Base-by-base conservation (phyloP, 2,329 filamentous ascomycete species). In the Penicillium sp. region DNA sequence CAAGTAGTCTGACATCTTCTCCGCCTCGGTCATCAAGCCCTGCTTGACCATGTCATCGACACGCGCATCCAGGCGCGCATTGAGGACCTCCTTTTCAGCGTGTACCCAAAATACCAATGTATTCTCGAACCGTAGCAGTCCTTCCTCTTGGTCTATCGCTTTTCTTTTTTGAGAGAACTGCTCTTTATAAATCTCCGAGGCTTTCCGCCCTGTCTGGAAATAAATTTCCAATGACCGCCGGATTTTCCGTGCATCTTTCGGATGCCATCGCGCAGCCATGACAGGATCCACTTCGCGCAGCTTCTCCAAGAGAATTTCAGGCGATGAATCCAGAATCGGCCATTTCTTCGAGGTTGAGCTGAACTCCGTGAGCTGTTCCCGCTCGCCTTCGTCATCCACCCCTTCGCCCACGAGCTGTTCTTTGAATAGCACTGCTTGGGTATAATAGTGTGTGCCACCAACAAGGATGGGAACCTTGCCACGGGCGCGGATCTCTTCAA, bases 361-460 rank as follows among this genome's bases (percentile, higher is more conserved):
- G 6, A 57, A 31, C 13, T 64, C 62, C 8, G 49, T 56, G 12
- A 56, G 37, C 21, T 71, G 61, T 61, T 74, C 65, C 0, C 63
- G 38, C 64, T 67, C 61, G 12, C 67, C 67, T 17, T 70, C 63
- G 3, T 69, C 62, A 19, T 67, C 69, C 7, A 64, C 56, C 2
- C 65, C 68, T 29, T 71, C 68, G 41, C 59, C 78, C 1, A 90
- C 80, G 7, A 93, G 74, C 17, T 83, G 82, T 63, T 93, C 86
- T 35, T 89, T 84, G 71, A 97, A 96, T 3, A 99, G 81, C 17
- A 99, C 81, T 0, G 91, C 87, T 68, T 97, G 92, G 0, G 91
- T 89, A 71, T 99, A 99, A 77, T 97, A 99, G 69, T 96, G 91
- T 12, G 93, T 96, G 9, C 94, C 94, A 27, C 94, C 94, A 1